Conservation (phyloP, 2,329 filamentous ascomycete genomes). For the Fusarium abutilonis region DNA sequence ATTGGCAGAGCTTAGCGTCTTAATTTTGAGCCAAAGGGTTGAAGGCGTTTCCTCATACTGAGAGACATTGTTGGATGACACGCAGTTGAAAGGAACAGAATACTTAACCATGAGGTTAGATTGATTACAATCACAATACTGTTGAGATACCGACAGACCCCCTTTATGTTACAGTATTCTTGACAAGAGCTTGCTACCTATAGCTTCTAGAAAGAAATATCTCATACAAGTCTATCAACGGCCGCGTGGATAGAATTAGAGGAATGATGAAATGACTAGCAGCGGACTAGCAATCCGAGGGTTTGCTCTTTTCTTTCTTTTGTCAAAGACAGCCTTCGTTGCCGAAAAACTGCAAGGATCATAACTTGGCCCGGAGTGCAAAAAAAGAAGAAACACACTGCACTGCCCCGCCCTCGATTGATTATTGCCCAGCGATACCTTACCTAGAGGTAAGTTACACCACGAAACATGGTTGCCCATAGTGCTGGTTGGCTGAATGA, state of each 20-base stretch:
- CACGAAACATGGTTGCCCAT: background rate
- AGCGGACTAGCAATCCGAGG: slow-evolving; percentile 14
- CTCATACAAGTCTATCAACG: no score
- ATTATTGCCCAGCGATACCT: slow-evolving; percentile 15
- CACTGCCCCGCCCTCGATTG: slow-evolving; percentile 21
- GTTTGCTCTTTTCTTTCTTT: slow-evolving; percentile 4
- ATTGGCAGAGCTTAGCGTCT: slow-evolving; percentile 29
- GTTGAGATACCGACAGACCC: no score
- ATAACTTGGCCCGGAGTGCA: slow-evolving; percentile 7
- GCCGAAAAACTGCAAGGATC: slow-evolving; percentile 28
- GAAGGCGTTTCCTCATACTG: slow-evolving; percentile 31
- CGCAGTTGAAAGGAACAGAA: background rate
- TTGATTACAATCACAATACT: no score
- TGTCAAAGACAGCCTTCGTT: slow-evolving; percentile 12
- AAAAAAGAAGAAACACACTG: slow-evolving; percentile 13
- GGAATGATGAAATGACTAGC: slow-evolving; percentile 21
- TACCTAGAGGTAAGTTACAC: background rate
- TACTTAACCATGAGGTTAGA: background rate
- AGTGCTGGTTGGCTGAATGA: slow-evolving; percentile 23
- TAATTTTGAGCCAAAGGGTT: slow-evolving; percentile 20
- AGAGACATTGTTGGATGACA: slow-evolving; percentile 24
- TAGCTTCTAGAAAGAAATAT: background rate
- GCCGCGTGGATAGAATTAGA: background rate
- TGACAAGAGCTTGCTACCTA: background rate
- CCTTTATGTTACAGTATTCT: background rate